phyloP scores from a whole-genome alignment of 2,329 filamentous ascomycete species.

The Fusarium foetens region DNA sequence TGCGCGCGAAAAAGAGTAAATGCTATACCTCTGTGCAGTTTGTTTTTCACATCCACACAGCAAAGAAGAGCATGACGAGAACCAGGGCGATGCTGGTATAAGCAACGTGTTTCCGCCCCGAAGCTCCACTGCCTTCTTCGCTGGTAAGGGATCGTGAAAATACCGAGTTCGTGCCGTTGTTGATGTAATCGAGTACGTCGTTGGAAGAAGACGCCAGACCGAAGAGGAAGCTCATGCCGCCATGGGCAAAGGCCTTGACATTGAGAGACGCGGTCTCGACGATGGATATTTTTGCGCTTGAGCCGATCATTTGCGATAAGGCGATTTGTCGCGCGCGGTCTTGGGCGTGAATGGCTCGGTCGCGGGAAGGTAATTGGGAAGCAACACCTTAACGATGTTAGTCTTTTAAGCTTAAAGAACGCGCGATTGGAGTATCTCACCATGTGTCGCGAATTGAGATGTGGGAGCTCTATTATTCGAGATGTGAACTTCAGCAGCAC shows the following conservation, averaged over 20 bases:
- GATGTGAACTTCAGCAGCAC: constrained; percentile 25
- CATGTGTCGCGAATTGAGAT: constrained; percentile 38
- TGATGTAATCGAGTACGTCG: constrained; percentile 85
- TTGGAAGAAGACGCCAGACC: constrained; percentile 80
- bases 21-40: background rate
- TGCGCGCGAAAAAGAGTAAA: constrained; percentile 21
- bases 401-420: background rate
- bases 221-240: constrained; percentile 84
- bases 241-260: constrained; percentile 79
- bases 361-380: constrained; percentile 71
- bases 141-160: constrained; percentile 80
- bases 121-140: constrained; percentile 71
- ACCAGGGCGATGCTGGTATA: constrained; percentile 44
- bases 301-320: constrained; percentile 82
- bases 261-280: constrained; percentile 79
- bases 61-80: constrained; percentile 44
- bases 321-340: constrained; percentile 81
- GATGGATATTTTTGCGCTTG: constrained; percentile 88
- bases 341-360: constrained; percentile 78
- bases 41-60: constrained; percentile 41
- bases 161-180: constrained; percentile 86
- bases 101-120: constrained; percentile 44
- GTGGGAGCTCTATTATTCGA: constrained; percentile 33
- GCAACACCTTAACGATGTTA: constrained; percentile 69
- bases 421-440: constrained; percentile 10